Percentiles rank a stretch among this genome's conserved stretches.
Conservation (phyloP, 2,329 filamentous ascomycete genomes). For the Trichoderma breve region DNA sequence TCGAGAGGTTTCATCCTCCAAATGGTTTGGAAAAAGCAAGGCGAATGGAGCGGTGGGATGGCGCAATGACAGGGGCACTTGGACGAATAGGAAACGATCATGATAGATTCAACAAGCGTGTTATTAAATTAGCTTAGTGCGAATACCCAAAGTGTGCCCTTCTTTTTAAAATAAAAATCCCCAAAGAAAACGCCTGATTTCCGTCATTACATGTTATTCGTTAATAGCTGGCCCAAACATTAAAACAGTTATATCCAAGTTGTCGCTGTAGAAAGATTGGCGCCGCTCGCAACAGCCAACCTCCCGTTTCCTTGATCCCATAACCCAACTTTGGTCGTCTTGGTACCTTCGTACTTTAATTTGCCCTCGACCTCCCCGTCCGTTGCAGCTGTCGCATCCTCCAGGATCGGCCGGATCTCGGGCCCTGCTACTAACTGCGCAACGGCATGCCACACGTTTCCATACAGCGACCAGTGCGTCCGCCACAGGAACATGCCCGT, state of each 20-base stretch:
- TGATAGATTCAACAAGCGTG: neutral
- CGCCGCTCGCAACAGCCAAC: neutral
- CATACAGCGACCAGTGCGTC: neutral
- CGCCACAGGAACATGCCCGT: neutral
- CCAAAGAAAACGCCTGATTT: neutral
- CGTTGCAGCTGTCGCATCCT: neutral
- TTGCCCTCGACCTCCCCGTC: neutral
- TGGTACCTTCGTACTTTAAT: neutral
- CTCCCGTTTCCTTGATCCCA: neutral
- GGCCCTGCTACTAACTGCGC: neutral
- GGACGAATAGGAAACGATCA: neutral
- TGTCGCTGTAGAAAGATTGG: neutral
- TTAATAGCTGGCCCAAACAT: neutral
- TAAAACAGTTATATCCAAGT: neutral
- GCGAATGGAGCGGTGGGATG: slow-evolving; percentile 8
- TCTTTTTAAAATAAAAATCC: neutral
- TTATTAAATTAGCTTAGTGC: neutral
- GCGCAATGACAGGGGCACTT: slow-evolving; percentile 6
- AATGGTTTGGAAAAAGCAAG: neutral
- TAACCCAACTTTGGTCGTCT: neutral
- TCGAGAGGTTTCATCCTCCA: neutral
- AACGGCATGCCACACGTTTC: neutral
- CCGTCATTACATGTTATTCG: neutral
- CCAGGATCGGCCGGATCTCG: neutral
- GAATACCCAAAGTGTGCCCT: neutral